These are phyloP conservation scores for Penicillium flavigenum DNA, from an alignment of 495 filamentous ascomycete genomes.

Conservation along the genomic window DNA sequence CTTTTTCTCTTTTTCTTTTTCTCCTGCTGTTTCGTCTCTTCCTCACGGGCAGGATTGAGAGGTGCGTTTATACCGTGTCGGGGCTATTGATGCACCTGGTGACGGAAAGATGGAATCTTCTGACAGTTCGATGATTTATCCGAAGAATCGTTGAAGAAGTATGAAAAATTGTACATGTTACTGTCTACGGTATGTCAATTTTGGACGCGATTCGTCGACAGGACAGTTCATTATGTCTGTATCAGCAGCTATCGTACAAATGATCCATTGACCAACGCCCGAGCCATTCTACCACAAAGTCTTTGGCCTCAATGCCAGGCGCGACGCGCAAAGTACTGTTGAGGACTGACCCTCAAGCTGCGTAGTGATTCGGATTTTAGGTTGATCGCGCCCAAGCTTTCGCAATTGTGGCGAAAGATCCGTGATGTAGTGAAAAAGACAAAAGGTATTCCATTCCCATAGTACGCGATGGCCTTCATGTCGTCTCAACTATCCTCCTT, in stretches of 20 bases:
- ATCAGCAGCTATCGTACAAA: conserved; percentile 27
- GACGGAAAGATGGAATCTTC: background rate
- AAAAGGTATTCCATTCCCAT: background rate
- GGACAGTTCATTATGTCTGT: conserved; percentile 22
- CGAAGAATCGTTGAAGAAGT: background rate
- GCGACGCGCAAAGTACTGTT: background rate
- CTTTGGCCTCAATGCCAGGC: background rate
- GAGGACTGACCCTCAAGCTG: background rate
- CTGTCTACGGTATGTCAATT: background rate
- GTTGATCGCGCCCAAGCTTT: background rate
- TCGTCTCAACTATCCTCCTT: conserved; percentile 43
- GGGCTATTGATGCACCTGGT: background rate
- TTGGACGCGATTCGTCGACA: conserved; percentile 4
- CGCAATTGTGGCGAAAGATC: background rate
- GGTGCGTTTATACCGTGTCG: background rate
- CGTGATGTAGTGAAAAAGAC: background rate
- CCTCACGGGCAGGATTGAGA: background rate
- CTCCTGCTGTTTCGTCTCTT: background rate
- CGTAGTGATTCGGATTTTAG: background rate
- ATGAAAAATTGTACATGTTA: background rate
- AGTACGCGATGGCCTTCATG: background rate
- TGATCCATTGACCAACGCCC: conserved; percentile 8
- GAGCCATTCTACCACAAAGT: conserved; percentile 12
- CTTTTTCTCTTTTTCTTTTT: background rate
- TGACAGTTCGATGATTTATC: background rate